phyloP scores from a whole-genome alignment of 208 protist genomes.

The Phytomonas sp. region DNA sequence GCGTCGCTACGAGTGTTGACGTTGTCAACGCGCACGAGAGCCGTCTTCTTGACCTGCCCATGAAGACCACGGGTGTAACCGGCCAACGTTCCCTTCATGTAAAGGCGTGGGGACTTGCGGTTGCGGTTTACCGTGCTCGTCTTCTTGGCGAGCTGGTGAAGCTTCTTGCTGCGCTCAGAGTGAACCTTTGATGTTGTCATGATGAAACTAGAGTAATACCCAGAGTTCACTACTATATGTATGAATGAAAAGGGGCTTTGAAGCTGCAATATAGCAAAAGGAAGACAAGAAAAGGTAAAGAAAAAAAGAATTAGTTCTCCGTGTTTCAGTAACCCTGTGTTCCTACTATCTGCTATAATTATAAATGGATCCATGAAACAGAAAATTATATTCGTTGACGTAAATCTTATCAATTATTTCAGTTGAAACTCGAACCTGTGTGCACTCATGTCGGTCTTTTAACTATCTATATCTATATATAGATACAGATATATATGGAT shows the following conservation, averaged over 20 bases:
- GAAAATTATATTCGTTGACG: background rate
- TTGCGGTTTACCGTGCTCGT: constrained; percentile 77
- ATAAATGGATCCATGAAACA: background rate
- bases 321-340: background rate
- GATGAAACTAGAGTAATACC: background rate
- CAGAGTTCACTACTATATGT: background rate
- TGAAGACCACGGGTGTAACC: constrained; percentile 87
- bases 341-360: background rate
- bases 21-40: constrained; percentile 96
- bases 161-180: constrained; percentile 86
- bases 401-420: no score
- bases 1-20: constrained; percentile 93
- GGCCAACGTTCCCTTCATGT: constrained; percentile 88
- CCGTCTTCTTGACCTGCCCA: constrained; percentile 92
- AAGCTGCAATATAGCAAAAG: background rate
- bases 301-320: background rate
- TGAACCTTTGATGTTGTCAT: constrained; percentile 68
- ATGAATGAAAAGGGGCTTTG: background rate
- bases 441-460: background rate
- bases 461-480: constrained; percentile 12
- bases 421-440: no score
- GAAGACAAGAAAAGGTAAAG: background rate
- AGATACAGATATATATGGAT: constrained; percentile 7
- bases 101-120: constrained; percentile 84
- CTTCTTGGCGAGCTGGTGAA: constrained; percentile 82